These are phyloP conservation scores for Dactylella cylindrospora DNA, from an alignment of 2,329 filamentous ascomycete species.

Conservation along the genomic window DNA sequence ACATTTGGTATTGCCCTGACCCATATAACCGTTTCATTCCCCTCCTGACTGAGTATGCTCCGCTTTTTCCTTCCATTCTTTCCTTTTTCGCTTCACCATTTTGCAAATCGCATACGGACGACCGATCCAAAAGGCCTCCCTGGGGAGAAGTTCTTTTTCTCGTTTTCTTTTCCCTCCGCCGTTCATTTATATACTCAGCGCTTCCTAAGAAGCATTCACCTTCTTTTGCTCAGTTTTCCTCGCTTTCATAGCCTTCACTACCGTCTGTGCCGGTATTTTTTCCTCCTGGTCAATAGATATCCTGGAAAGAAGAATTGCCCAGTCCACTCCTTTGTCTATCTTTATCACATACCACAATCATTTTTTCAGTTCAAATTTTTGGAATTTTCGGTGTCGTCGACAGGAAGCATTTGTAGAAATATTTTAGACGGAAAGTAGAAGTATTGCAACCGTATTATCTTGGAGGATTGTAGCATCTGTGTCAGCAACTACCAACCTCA, in stretches of 20 bases:
- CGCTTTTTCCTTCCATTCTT: constrained; percentile 37
- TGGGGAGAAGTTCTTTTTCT: constrained; percentile 30
- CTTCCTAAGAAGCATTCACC: constrained; percentile 37
- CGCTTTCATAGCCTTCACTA: constrained; percentile 8
- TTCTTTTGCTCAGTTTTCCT: constrained; percentile 25
- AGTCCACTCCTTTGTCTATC: constrained; percentile 27
- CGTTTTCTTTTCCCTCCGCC: constrained; percentile 22
- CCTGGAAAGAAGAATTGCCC: constrained; percentile 26
- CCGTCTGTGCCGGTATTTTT: constrained; percentile 41
- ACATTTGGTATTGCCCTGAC: constrained; percentile 23
- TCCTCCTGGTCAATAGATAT: constrained; percentile 3
- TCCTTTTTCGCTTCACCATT: constrained; percentile 24
- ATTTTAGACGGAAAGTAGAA: too few relatives aligned
- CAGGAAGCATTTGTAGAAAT: too few relatives aligned
- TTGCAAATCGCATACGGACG: constrained; percentile 36
- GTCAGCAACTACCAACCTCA: too few relatives aligned
- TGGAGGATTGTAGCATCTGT: too few relatives aligned
- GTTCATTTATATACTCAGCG: constrained; percentile 34
- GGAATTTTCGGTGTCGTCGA: too few relatives aligned
- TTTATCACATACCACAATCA: not conserved
- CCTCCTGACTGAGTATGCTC: constrained; percentile 22
- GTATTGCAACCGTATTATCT: too few relatives aligned
- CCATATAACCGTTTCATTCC: constrained; percentile 43
- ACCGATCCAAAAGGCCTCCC: constrained; percentile 27
- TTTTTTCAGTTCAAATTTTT: too few relatives aligned